Base-by-base conservation (phyloP, 495 filamentous ascomycete species). In the Cryomyces antarcticus region DNA sequence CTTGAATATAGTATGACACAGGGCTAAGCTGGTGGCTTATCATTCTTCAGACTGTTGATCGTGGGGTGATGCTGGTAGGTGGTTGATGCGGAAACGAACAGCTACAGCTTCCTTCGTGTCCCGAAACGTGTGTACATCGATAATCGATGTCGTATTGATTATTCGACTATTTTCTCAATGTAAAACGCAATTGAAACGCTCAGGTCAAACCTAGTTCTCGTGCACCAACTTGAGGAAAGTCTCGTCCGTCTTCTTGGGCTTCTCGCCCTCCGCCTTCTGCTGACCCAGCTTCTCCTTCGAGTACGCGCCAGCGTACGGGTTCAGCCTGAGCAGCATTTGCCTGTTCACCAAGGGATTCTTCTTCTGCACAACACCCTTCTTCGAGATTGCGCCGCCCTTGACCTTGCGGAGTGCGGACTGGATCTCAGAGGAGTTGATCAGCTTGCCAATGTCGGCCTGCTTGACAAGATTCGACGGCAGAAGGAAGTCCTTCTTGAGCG, bases 281-380 rank as follows among this genome's bases (percentile, higher is more conserved):
- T 75, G 72, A 40, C 81, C 81, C 46, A 85, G 65, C 65, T 82
- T 80, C 59, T 84, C 69, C 72, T 87, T 82, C 48, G 71, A 68
- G 69, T 83, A 97, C 36, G 76, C 75, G 53, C 78, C 69, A 45
- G 87, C 86, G 68, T 97, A 97, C 46, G 89, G 89, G 73, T 97
- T 97, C 64, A 96, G 79, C 48, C 89, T 75, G 58, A 95, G 79
- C 65, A 93, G 72, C 46, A 97, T 75, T 71, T 96, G 92, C 74
- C 81, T 92, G 77, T 97, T 97, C 68, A 70, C 71, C 48, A 97
- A 81, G 59, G 89, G 92, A 74, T 97, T 96, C 84, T 94, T 94
- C 86, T 97, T 97, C 75, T 93, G 86, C 45, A 93, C 82, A 56
- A 69, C 62, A 53, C 69, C 67, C 54, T 89, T 82, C 84, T 95